Evolutionary conservation across 805 yeast genomes (phyloP), one percentile per base, ranked within the genome.

Genomic region (Torulaspora franciscae): DNA sequence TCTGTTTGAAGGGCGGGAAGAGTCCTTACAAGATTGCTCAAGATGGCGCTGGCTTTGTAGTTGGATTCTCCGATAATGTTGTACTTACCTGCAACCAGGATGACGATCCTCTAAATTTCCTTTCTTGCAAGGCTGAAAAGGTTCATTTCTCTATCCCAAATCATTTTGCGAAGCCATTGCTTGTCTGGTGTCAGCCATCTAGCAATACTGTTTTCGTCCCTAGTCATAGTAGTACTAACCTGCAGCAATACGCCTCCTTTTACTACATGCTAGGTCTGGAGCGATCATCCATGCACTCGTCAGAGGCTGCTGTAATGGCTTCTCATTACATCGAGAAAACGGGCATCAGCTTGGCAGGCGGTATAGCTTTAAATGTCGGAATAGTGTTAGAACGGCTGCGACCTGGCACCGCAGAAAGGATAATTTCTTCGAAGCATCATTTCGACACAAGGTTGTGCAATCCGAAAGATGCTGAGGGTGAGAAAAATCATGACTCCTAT

Each of bases 91-190:
- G 87, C 28, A 88, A 90, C 62, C 75, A 79, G 26, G 67, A 79
- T 29, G 85, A 81, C 47, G 79, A 86, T 54, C 83, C 95, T 6
- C 72, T 73, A 42, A 76, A 77, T 39, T 83, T 90, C 57, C 68
- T 88, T 52, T 69, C 77, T 23, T 81, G 85, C 29, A 70, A 70
- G 15, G 75, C 96, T 1, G 73, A 80, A 7, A 73, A 75, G 37
- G 78, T 85, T 28, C 65, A 76, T 24, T 83, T 86, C 71, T 80
- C 83, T 28, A 79, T 87, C 28, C 96, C 96, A 0, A 84, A 89
- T 57, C 85, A 79, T 57, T 65, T 81, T 36, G 76, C 82, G 1
- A 67, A 65, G 33, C 75, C 76, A 4, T 52, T 77, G 25, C 64
- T 79, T 1, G 71, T 76, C 6, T 84, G 90, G 90, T 74, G 76